Base-by-base conservation (phyloP, 2,329 filamentous ascomycete species). In the Colletotrichum sp. region DNA sequence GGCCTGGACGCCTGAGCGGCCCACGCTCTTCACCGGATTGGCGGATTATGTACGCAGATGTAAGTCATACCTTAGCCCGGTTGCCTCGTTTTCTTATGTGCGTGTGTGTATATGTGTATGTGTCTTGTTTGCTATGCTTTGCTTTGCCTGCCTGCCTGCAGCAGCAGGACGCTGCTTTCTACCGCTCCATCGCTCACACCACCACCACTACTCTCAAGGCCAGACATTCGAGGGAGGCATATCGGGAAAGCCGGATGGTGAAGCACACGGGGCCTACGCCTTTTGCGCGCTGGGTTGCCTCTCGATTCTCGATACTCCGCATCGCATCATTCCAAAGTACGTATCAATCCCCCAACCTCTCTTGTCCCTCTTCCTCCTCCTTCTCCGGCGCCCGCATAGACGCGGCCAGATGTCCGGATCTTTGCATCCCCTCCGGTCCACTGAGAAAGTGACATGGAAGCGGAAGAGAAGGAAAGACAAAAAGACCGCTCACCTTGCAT, bases 221-320 rank as follows among this genome's bases (percentile, higher is more conserved):
- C 96, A 99, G 89, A 98, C 95, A 13, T 98, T 94, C 85, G 97
- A 99, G 87, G 97, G 97, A 78, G 97, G 97, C 65, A 96, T 99
- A 79, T 96, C 95, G 78, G 94, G 92, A 72, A 93, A 94, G 78
- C 97, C 96, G 68, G 94, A 93, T 76, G 93, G 94, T 78, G 97
- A 99, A 89, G 97, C 96, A 71, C 97, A 99, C 86, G 97, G 97
- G 77, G 97, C 95, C 78, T 99, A 99, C 87, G 95, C 96, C 30
- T 99, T 99, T 86, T 98, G 96, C 86, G 96, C 95, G 72, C 88
- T 99, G 75, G 97, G 94, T 71, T 98, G 95, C 85, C 90, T 99
- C 71, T 94, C 95, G 81, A 95, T 99, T 78, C 87, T 99, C 64
- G 96, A 95, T 81, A 89, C 93, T 72, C 96, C 97, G 72, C 90